Evolutionary conservation across 1,284 basidiomycete species (phyloP).

Genomic region (Ganoderma lucidum): DNA sequence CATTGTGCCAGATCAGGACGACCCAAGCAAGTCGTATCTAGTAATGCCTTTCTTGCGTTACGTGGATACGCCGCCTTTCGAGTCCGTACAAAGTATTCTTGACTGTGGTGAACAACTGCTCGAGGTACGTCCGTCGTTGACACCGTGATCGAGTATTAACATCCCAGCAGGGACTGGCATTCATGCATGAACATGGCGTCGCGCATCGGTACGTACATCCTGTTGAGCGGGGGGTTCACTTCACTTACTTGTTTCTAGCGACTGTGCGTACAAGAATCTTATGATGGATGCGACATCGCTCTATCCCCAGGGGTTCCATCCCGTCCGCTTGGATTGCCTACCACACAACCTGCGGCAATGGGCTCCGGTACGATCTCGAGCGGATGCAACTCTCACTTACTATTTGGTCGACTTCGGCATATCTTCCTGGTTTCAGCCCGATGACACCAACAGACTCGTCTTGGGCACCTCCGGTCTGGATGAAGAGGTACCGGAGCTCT

Average conservation of each 20-base stretch:
- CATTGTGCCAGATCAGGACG: neutral
- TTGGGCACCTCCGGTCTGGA: constrained; percentile 34
- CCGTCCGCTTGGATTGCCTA: constrained; percentile 11
- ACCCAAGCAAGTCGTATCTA: neutral
- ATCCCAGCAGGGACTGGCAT: neutral
- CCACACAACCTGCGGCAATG: constrained; percentile 18
- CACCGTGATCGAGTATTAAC: neutral
- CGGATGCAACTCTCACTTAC: constrained; percentile 29
- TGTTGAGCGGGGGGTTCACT: neutral
- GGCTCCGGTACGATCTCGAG: neutral
- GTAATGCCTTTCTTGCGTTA: neutral
- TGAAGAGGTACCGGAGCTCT: constrained; percentile 38
- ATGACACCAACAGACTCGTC: constrained; percentile 17
- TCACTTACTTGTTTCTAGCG: constrained; percentile 25
- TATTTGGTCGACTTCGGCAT: constrained; percentile 41
- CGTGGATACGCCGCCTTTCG: neutral
- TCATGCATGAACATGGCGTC: neutral
- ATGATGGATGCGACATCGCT: constrained; percentile 39
- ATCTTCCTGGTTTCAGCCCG: constrained; percentile 27
- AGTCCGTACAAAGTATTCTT: neutral
- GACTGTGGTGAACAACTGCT: neutral
- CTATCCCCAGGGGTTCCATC: constrained; percentile 39
- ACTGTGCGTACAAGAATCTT: constrained; percentile 34
- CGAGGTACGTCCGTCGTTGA: neutral
- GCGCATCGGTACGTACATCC: neutral